Evolutionary conservation across 2,329 filamentous ascomycete species (phyloP), one percentile per base, ranked within the genome.

Genomic region (Thyridium curvatum): DNA sequence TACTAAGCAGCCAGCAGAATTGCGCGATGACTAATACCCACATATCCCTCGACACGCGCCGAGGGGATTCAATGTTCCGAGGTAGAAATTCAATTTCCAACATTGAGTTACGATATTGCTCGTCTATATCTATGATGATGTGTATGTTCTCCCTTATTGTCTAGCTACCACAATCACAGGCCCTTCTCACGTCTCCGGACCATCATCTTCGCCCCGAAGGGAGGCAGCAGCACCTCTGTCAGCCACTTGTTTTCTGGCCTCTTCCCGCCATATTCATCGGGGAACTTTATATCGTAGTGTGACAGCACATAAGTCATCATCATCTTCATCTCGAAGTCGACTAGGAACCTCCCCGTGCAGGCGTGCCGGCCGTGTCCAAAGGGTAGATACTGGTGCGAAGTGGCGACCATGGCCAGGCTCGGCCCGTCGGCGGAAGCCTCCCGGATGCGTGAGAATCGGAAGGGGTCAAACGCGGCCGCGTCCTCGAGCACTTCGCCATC

Each of bases 291-390:
- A 33, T 58, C 54, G 37, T 57, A 56, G 35, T 51, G 46, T 40
- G 42, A 45, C 31, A 58, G 12, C 6, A 51, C 35, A 32, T 56
- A 52, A 3, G 48, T 45, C 29, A 55, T 43, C 10, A 54, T 45
- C 48, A 56, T 51, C 53, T 67, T 65, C 18, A 66, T 56, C 48
- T 65, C 57, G 36, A 59, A 59, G 26, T 53, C 55, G 3, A 61
- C 60, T 37, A 66, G 56, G 43, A 63, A 65, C 3, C 64, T 48
- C 0, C 64, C 64, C 1, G 63, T 63, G 41, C 64, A 67, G 1
- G 64, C 58, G 41, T 66, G 60, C 10, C 49, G 54, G 4, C 64
- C 64, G 39, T 66, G 54, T 8, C 64, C 61, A 36, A 64, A 66
- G 1, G 55, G 37, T 18, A 62, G 31, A 32, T 47, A 51, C 8